Evolutionary conservation across 2,329 filamentous ascomycete species (phyloP), one percentile per base, ranked within the genome.

Genomic region (Cercospora berteroae): DNA sequence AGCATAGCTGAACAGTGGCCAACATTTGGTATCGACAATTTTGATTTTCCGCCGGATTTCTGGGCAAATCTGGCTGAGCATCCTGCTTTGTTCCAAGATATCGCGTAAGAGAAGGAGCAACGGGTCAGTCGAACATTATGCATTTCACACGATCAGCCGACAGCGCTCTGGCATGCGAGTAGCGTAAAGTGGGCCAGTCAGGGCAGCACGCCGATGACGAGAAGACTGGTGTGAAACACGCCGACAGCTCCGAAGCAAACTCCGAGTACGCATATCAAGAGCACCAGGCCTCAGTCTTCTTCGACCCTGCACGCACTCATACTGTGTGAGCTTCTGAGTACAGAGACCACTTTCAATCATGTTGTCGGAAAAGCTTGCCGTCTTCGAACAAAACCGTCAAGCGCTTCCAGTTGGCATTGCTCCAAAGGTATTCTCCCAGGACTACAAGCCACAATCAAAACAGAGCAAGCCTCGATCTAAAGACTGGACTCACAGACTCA

Each of bases 11-110:
- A 60, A 33, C 60, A 57, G 8, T 70, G 67, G 69, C 56, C 57
- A 9, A 27, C 42, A 8, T 44, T 67, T 25, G 60, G 44, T 8
- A 31, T 42, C 9, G 52, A 64, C 1, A 58, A 18, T 13, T 16
- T 64, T 5, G 74, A 77, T 60, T 77, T 77, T 65, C 75, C 78
- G 61, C 61, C 72, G 0, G 74, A 75, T 27, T 78, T 78, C 39
- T 78, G 76, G 77, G 62, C 69, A 16, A 75, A 74, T 68, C 63
- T 78, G 3, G 75, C 73, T 4, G 76, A 74, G 10, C 76, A 78
- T 70, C 75, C 76, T 50, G 69, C 63, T n/a, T 33, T 69, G 18
- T 68, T 42, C 20, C 63, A 55, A 31, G 62, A 63, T 16, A 48
- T 44, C 29, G 36, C 52, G 4, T 64, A 33, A 58, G 18, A 31